Conservation (phyloP, 257 asterid species). For the Haberlea rhodopensis region DNA sequence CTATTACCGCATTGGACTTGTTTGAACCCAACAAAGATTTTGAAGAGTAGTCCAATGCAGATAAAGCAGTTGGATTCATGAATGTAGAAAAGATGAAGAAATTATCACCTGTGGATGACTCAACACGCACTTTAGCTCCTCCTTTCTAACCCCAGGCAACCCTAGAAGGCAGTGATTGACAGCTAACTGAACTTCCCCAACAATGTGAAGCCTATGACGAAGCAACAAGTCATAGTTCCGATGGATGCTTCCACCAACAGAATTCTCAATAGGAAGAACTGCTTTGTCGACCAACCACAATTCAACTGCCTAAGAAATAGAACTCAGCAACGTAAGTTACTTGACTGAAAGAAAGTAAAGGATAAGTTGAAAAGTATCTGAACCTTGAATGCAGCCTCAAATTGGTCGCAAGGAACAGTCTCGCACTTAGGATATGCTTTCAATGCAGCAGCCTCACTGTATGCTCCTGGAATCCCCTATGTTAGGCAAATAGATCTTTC, state of each 20-base stretch:
- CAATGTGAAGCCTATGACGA: constrained; percentile 87
- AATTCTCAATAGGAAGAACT: constrained; percentile 87
- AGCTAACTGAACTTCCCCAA: constrained; percentile 80
- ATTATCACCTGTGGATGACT: constrained; percentile 91
- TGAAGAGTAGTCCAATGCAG: not conserved
- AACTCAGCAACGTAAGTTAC: constrained; percentile 9
- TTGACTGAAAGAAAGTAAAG: constrained; percentile 11
- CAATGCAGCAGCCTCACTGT: constrained; percentile 87
- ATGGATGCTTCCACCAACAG: constrained; percentile 96
- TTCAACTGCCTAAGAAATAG: constrained; percentile 77
- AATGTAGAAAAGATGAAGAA: constrained; percentile 18
- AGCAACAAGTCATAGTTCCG: constrained; percentile 87
- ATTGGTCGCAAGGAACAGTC: constrained; percentile 92
- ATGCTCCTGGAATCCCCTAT: constrained; percentile 88
- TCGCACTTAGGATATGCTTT: constrained; percentile 86
- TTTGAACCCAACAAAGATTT: constrained; percentile 3
- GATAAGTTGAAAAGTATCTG: constrained; percentile 14
- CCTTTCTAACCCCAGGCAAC: constrained; percentile 73
- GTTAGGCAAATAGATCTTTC: constrained; percentile 16
- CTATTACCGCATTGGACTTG: not conserved
- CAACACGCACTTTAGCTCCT: constrained; percentile 69
- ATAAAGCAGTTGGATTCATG: constrained; percentile 3
- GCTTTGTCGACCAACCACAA: constrained; percentile 97
- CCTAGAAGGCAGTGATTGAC: constrained; percentile 90
- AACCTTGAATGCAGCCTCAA: constrained; percentile 88